Conservation (phyloP, 2,329 filamentous ascomycete species). For the Xylariaceae sp. region DNA sequence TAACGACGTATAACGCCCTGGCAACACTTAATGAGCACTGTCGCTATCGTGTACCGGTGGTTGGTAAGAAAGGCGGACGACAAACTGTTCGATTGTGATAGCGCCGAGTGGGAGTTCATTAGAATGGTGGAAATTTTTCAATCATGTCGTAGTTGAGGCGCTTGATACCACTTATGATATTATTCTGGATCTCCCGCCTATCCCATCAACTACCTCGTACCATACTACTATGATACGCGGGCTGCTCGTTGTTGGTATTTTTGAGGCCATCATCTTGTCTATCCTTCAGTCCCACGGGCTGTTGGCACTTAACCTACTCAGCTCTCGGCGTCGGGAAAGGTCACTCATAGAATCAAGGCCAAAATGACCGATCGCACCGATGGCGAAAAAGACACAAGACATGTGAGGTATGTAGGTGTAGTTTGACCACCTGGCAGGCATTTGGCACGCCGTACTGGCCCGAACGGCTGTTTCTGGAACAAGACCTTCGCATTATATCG, state of each 20-base stretch:
- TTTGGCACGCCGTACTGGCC: slow-evolving; percentile 45
- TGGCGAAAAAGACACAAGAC: slow-evolving; percentile 24
- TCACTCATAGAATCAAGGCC: slow-evolving; percentile 38
- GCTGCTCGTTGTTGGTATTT: slow-evolving; percentile 17
- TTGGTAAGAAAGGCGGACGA: not conserved
- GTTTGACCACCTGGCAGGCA: slow-evolving; percentile 41
- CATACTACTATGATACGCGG: slow-evolving; percentile 8
- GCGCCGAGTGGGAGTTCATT: not conserved
- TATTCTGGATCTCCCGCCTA: slow-evolving; percentile 7
- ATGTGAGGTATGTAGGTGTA: slow-evolving; percentile 38
- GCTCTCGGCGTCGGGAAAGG: slow-evolving; percentile 15
- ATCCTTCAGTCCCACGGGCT: slow-evolving; percentile 13
- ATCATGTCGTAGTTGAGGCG: slow-evolving; percentile 10
- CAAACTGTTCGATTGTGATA: not conserved
- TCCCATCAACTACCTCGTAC: slow-evolving; percentile 13
- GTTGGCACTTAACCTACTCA: slow-evolving; percentile 2
- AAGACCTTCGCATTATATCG: slow-evolving; percentile 50
- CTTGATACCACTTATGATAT: not conserved
- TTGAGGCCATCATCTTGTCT: slow-evolving; percentile 16
- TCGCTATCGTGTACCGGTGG: not conserved
- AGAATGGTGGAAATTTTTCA: not conserved
- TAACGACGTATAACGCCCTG: not conserved
- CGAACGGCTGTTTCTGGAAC: slow-evolving; percentile 54
- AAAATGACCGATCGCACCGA: slow-evolving; percentile 52
- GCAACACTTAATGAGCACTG: not conserved